Percentiles rank a stretch among this genome's conserved stretches.
phyloP scores from a whole-genome alignment of 768 basidiomycete species.

The Strobilomyces echinocephalus region DNA sequence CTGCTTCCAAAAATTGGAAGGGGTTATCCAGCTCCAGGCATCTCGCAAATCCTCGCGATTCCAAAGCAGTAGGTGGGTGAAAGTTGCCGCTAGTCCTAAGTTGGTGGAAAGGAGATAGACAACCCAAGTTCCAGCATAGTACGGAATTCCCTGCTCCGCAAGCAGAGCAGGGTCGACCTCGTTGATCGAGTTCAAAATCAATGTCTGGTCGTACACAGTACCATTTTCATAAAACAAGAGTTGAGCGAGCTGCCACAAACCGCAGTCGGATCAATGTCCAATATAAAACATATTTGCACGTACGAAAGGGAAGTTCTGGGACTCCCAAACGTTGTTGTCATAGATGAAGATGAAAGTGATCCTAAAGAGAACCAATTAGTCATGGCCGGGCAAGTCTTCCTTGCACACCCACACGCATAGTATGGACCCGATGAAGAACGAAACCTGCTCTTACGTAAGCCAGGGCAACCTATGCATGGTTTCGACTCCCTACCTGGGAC shows the following conservation, averaged over 20 bases:
- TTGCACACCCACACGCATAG: conserved; percentile 43
- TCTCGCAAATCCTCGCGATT: conserved; percentile 45
- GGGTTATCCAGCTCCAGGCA: conserved; percentile 45
- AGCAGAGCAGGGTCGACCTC: conserved; percentile 45
- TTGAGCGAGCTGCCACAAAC: neutral
- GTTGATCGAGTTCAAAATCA: neutral
- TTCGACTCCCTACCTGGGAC: conserved; percentile 33
- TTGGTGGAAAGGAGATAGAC: conserved; percentile 17
- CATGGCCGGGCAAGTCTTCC: neutral
- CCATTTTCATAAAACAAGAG: conserved; percentile 1
- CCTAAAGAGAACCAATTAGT: conserved; percentile 13
- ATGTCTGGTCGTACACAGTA: neutral
- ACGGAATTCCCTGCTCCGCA: conserved; percentile 35
- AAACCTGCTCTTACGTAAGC: conserved; percentile 28
- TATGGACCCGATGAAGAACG: conserved; percentile 44
- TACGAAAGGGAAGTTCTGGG: conserved; percentile 57
- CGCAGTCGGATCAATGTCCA: neutral
- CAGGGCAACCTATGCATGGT: neutral
- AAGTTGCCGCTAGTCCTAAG: conserved; percentile 41
- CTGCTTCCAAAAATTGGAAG: conserved; percentile 24
- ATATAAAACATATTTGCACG: neutral
- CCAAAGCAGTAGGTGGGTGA: conserved; percentile 51
- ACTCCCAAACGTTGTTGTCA: conserved; percentile 52
- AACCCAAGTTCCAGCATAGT: conserved; percentile 27
- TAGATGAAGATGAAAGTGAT: conserved; percentile 35